Base-by-base conservation (phyloP, 139 green algal genomes). In the Trebouxia sp. region DNA sequence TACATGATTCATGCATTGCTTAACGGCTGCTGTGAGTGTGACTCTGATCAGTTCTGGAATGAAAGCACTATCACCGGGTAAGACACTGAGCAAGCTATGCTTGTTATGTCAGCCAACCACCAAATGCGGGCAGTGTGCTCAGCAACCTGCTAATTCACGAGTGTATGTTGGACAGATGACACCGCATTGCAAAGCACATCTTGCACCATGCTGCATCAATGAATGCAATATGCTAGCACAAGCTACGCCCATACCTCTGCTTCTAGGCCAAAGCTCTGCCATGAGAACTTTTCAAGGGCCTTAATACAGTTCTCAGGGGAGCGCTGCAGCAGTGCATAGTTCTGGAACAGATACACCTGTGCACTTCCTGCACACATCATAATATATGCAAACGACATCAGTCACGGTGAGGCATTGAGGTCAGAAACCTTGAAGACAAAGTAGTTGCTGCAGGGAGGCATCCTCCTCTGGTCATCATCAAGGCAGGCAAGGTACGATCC, bases 311-410 rank as follows among this genome's bases (percentile, higher is more conserved):
- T 70, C 17, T 81, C 35, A 20, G 38, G 38, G 5, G 51, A 53
- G 35, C 76, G 53, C 35, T 81, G 76, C 15, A 81, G 76, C 50
- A 51, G 22, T 22, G 50, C 53, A 70, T 81, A 72, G 22, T 81
- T 81, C 76, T 81, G 42, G 24, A 81, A 81, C 5, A 81, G 10
- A 22, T 51, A 51, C 50, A 81, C 37, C 35, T 74, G 50, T 26
- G 24, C 35, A 14, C 37, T 58, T 11, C 30, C 50, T 79, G 41
- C 69, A 53, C 50, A 62, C 15, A 20, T 15, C 17, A 20, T 3
- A 7, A 75, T 8, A 75, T 65, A 24, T 5, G 8, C 1, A 65
- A 39, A 53, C 20, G 14, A 53, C 14, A 17, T 5, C 14, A 17
- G 1, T 26, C 47, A 53, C 14, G 3, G 3, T 6, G 15, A 14